A percentile compares a stretch with the other conserved stretches of the same genome.
phyloP scores from a whole-genome alignment of 306 rosid genomes.

The Chamaecrista fasciculata region DNA sequence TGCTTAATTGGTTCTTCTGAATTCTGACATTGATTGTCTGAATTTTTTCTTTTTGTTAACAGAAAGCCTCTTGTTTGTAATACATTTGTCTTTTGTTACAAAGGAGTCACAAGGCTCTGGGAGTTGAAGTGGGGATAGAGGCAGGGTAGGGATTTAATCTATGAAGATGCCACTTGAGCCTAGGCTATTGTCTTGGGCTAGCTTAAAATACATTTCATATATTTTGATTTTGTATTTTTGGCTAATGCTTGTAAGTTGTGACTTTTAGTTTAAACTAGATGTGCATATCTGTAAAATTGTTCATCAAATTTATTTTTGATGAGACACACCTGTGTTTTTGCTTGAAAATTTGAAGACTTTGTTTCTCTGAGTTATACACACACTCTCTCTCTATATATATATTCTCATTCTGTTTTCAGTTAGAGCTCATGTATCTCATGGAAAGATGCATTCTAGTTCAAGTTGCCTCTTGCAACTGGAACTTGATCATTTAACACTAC shows the following conservation, averaged over 20 bases:
- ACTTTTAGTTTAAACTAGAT: too few species aligned
- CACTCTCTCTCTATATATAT: too few species aligned
- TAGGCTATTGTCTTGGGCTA: too few species aligned
- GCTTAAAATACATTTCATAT: too few species aligned
- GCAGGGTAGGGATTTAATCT: too few species aligned
- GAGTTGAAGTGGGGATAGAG: too few species aligned
- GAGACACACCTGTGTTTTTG: background rate
- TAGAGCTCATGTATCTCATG: background rate
- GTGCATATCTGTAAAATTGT: background rate
- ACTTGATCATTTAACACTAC: background rate
- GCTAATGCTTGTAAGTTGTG: too few species aligned
- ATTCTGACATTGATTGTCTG: background rate
- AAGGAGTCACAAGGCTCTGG: too few species aligned
- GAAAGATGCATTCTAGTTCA: background rate
- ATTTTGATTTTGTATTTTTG: too few species aligned
- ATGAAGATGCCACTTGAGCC: too few species aligned
- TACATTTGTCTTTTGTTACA: background rate
- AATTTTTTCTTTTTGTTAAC: background rate
- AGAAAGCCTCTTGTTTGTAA: background rate
- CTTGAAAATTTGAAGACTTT: background rate
- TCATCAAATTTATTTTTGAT: background rate
- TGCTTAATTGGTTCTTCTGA: background rate
- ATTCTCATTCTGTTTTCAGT: conserved; percentile 1
- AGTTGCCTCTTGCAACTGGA: background rate
- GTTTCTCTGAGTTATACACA: background rate